Evolutionary conservation across 768 basidiomycete genomes (phyloP), one percentile per base, ranked within the genome.

Genomic region (Panellus pusillus): DNA sequence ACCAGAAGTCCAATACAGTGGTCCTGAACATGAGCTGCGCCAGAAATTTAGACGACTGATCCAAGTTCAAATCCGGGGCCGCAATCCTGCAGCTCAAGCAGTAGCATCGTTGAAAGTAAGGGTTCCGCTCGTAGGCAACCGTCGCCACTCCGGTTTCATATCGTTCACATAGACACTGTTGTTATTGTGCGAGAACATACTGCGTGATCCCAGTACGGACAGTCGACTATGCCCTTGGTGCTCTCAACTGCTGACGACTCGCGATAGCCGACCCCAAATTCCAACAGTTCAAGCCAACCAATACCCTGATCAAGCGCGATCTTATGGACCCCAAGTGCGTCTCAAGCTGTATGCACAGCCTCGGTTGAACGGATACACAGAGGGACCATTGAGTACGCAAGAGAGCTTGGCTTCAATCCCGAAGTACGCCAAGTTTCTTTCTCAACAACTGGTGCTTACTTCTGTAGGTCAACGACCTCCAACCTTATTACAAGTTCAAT

Each of bases 371-470:
- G 12, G 18, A 20, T 6, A 24, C 11, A 5, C 11, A 56, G 55
- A 69, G 88, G 91, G 3, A 77, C 87, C 0, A 70, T 93, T 36
- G 91, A 93, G 66, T 93, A 88, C 71, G 89, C 87, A 1, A 75
- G 89, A 38, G 88, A 81, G 87, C 79, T 91, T 58, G 89, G 90
- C 15, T 93, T 93, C 65, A 70, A 77, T 28, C 81, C 87, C 29
- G 79, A 89, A 67, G 89, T 90, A 63, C 9, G 58, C 50, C 28
- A 5, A 19, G 19, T 13, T 28, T 38, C 31, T 12, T 47, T 15
- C 38, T 20, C 44, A 27, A 42, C 47, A 19, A 47, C 51, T 35
- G 5, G 9, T 42, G 61, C 20, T 58, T 46, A 18, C 15, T 15
- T 42, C 28, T 61, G 6, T 47, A 90, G 87, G 86, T 91, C 48